Conservation (phyloP, 306 rosid genomes). For the Pterocarpus macrocarpus region DNA sequence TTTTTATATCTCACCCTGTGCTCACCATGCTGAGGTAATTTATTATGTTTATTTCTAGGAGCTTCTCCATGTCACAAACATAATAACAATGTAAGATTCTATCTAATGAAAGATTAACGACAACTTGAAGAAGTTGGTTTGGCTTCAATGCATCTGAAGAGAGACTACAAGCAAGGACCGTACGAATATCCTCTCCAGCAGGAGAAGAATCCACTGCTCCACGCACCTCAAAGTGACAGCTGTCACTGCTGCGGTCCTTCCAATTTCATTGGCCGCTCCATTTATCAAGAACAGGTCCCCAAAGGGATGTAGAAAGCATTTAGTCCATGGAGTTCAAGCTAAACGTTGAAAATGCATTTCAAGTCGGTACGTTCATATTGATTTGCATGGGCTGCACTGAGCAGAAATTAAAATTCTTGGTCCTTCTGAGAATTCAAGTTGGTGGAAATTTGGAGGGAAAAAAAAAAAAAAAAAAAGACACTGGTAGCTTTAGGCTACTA, state of each 20-base stretch:
- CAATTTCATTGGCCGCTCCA: constrained; percentile 77
- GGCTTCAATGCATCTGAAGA: background rate
- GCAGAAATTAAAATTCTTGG: constrained; percentile 51
- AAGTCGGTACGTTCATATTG: constrained; percentile 57
- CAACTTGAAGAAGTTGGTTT: background rate
- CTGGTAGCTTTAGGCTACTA: too few relatives aligned
- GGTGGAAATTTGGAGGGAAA: background rate
- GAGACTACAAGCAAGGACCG: constrained; percentile 6
- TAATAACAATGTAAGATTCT: too few relatives aligned
- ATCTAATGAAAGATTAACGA: background rate
- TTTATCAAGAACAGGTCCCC: constrained; percentile 55
- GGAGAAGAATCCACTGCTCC: constrained; percentile 29
- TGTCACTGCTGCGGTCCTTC: constrained; percentile 60
- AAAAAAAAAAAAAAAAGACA: too few relatives aligned
- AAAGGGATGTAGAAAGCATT: background rate
- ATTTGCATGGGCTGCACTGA: constrained; percentile 58
- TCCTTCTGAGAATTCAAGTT: constrained; percentile 30
- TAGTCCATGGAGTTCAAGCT: background rate
- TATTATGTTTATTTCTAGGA: constrained; percentile 64
- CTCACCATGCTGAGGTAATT: constrained; percentile 47
- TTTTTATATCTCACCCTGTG: too few relatives aligned
- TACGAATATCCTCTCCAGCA: constrained; percentile 28
- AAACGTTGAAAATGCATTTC: background rate
- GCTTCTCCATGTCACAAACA: background rate
- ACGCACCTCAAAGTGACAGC: background rate